Percentiles rank a stretch among this genome's conserved stretches.
These are phyloP conservation scores for Candida suzukii DNA, from an alignment of 805 yeast genomes.

Conservation along the genomic window DNA sequence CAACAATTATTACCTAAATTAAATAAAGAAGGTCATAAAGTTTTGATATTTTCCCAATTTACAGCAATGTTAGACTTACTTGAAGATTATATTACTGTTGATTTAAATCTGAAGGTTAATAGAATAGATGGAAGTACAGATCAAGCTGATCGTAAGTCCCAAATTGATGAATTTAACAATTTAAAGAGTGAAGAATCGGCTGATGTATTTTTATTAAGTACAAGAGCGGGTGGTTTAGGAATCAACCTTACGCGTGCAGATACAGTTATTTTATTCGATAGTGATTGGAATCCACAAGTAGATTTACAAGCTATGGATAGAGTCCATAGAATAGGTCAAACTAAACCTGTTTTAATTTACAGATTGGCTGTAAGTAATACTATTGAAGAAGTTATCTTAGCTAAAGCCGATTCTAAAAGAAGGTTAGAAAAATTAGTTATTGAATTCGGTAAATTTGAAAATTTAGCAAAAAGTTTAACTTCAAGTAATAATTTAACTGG, in stretches of 20 bases:
- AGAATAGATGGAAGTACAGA: constrained; percentile 73
- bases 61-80: constrained; percentile 75
- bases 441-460: constrained; percentile 53
- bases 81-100: constrained; percentile 58
- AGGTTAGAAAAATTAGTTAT: constrained; percentile 71
- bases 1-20: constrained; percentile 54
- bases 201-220: constrained; percentile 67
- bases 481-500: constrained; percentile 3
- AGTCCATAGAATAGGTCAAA: constrained; percentile 90
- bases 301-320: constrained; percentile 96
- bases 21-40: constrained; percentile 45
- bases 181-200: no score
- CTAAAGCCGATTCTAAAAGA: constrained; percentile 75
- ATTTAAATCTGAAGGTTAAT: constrained; percentile 37
- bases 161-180: constrained; percentile 47
- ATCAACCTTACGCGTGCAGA: constrained; percentile 83
- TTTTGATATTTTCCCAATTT: constrained; percentile 83
- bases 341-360: constrained; percentile 72
- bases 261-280: constrained; percentile 82
- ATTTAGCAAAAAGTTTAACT: constrained; percentile 15
- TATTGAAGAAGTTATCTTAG: constrained; percentile 74
- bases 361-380: constrained; percentile 73
- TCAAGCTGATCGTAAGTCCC: constrained; percentile 58
- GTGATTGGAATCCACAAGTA: constrained; percentile 97
- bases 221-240: constrained; percentile 95